Percentiles rank a stretch among this genome's conserved stretches.
Evolutionary conservation across 108 stramenopile genomes (phyloP).

Genomic region (Mediolabrus comicus): DNA sequence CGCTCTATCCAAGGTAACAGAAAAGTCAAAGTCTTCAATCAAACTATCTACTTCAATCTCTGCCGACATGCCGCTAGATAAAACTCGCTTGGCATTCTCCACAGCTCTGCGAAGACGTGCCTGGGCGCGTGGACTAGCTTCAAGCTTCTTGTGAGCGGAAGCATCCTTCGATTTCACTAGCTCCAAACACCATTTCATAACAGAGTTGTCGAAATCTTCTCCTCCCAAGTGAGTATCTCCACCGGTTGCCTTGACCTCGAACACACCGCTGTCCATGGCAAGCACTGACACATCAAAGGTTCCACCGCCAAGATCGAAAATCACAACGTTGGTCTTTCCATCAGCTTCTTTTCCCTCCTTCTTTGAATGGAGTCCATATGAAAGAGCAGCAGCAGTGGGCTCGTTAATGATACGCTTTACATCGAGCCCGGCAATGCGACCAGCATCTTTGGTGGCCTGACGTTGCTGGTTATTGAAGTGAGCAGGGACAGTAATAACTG

Average conservation of each 20-base stretch:
- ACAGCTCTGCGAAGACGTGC: slow-evolving; percentile 70
- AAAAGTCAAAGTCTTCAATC: slow-evolving; percentile 48
- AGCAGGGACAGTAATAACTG: slow-evolving; percentile 86
- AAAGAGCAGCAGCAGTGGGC: slow-evolving; percentile 73
- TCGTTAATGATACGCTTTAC: slow-evolving; percentile 77
- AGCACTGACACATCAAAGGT: slow-evolving; percentile 73
- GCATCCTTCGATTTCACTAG: slow-evolving; percentile 62
- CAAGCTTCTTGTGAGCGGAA: slow-evolving; percentile 42
- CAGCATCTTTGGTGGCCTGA: slow-evolving; percentile 86
- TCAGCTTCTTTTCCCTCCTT: slow-evolving; percentile 17
- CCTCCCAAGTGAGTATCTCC: slow-evolving; percentile 92
- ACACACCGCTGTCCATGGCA: slow-evolving; percentile 65
- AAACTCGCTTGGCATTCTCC: slow-evolving; percentile 76
- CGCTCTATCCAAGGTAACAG: slow-evolving; percentile 36
- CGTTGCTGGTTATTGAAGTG: slow-evolving; percentile 90
- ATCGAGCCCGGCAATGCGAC: slow-evolving; percentile 64
- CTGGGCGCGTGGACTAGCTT: slow-evolving; percentile 54
- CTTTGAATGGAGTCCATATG: slow-evolving; percentile 63
- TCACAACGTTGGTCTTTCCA: slow-evolving; percentile 64
- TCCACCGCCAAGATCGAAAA: slow-evolving; percentile 84
- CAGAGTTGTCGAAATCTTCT: slow-evolving; percentile 91
- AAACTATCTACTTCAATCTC: slow-evolving; percentile 66
- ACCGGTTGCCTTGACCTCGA: slow-evolving; percentile 89
- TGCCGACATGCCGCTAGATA: slow-evolving; percentile 56
- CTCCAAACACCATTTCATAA: slow-evolving; percentile 83